Base-by-base conservation (phyloP, 2,329 filamentous ascomycete genomes). In the Calonectria pauciramosa region DNA sequence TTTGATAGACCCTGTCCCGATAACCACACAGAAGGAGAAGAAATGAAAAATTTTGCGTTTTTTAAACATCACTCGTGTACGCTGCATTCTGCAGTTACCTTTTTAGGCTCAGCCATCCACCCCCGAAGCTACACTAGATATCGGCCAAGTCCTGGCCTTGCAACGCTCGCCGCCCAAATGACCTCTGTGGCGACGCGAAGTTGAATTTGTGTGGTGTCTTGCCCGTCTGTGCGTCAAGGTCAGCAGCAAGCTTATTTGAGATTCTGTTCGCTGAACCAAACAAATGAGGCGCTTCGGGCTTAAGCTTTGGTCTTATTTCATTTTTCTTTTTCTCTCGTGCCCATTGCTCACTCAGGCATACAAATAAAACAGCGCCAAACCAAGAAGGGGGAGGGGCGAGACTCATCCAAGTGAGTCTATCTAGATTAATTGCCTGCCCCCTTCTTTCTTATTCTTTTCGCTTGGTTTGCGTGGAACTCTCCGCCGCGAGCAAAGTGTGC, bases 241-340 rank as follows among this genome's bases (percentile, higher is more conserved):
- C 56, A 70, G 56, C 56, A 70, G 68, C 68, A 70, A 70, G 68
- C 68, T 70, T 64, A 70, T 63, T 63, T 63, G 56, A 54, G 49
- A 47, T 26, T 65, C 56, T 54, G 16, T 32, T 36, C 30, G 34
- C 26, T 36, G n/a, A 38, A 32, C 65, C 65, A 51, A 68, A 56
- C 54, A 23, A 60, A 36, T 13, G 47, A 51, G 47, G 54, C 59
- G 68, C 68, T 70, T 70, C 26, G 26, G 56, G 30, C 68, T 52
- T 70, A 70, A 47, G 30, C n/a, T 54, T 59, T 68, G 30, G 13
- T 13, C 38, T 34, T 60, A 36, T 30, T 49, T 20, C 26, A 5
- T 32, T n/a, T 18, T 18, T 38, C 26, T 47, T 30, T 47, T 47
- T 23, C 23, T 20, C 10, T 20, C 10, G n/a, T 47, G 44, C 44